phyloP scores from a whole-genome alignment of 371 early-diverging fungal genomes.

The Mortierella sp. region DNA sequence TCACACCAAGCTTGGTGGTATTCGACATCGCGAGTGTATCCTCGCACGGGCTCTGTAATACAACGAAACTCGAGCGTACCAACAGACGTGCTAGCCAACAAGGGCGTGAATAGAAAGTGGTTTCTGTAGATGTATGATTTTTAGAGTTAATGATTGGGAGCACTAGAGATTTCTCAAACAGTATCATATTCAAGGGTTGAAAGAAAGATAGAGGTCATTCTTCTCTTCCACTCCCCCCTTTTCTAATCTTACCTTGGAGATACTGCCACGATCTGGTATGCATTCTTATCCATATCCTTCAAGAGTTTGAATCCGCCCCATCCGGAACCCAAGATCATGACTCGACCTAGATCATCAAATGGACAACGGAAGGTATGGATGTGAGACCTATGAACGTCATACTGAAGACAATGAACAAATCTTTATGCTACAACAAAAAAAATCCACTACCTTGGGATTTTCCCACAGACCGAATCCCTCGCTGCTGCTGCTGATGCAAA shows the following conservation, averaged over 20 bases:
- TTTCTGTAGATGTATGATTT: slow-evolving; percentile 60
- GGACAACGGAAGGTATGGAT: not conserved
- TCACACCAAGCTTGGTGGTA: slow-evolving; percentile 80
- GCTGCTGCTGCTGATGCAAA: slow-evolving; percentile 17
- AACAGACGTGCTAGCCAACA: slow-evolving; percentile 84
- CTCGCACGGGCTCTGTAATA: slow-evolving; percentile 79
- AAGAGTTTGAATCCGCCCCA: slow-evolving; percentile 81
- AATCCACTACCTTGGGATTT: slow-evolving; percentile 42
- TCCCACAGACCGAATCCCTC: slow-evolving; percentile 48
- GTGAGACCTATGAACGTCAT: not conserved
- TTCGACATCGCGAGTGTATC: slow-evolving; percentile 67
- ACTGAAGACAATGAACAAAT: not conserved
- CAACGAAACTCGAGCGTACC: slow-evolving; percentile 90
- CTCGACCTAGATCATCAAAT: slow-evolving; percentile 27
- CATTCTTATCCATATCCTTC: slow-evolving; percentile 66
- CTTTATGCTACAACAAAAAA: not conserved
- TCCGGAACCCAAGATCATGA: slow-evolving; percentile 74
- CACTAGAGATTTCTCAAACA: slow-evolving; percentile 10
- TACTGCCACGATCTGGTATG: slow-evolving; percentile 78
- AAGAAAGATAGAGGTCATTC: slow-evolving; percentile 8
- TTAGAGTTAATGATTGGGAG: not conserved
- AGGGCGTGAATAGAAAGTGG: slow-evolving; percentile 87
- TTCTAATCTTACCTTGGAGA: slow-evolving; percentile 72
- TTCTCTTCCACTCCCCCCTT: not conserved
- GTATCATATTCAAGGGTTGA: too few species aligned